Evolutionary conservation across 768 basidiomycete genomes (phyloP).

Genomic region (Calocera viscosa): DNA sequence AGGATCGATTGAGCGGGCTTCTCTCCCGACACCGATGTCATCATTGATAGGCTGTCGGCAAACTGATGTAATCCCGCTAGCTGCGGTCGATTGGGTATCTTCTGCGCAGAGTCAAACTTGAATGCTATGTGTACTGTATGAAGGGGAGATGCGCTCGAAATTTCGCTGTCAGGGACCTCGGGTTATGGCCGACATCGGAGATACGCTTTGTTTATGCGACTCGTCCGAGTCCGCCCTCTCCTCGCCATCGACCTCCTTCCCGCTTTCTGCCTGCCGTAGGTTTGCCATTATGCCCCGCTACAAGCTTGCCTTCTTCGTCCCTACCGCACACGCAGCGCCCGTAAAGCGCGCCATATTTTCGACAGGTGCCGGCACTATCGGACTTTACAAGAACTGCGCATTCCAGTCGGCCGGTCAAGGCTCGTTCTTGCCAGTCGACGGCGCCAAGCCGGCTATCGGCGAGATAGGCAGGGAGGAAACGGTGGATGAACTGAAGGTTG

Average conservation of each 20-base stretch:
- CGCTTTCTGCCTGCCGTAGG: too few relatives aligned
- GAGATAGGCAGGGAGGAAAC: slow-evolving; percentile 32
- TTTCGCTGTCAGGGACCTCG: neutral
- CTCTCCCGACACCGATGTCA: neutral
- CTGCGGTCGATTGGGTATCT: neutral
- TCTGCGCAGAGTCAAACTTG: neutral
- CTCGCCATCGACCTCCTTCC: neutral
- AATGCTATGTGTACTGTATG: too few relatives aligned
- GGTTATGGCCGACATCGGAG: neutral
- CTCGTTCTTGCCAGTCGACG: slow-evolving; percentile 36
- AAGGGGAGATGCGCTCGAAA: neutral
- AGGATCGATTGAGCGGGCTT: neutral
- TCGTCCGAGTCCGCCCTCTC: neutral
- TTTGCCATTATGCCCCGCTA: slow-evolving; percentile 22
- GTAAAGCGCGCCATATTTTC: slow-evolving; percentile 38
- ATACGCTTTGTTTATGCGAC: neutral
- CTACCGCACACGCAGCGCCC: slow-evolving; percentile 30
- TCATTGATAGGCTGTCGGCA: neutral
- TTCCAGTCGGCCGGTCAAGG: slow-evolving; percentile 44
- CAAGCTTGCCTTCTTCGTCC: slow-evolving; percentile 46
- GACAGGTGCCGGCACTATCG: slow-evolving; percentile 39
- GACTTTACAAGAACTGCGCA: slow-evolving; percentile 42
- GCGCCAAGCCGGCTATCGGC: slow-evolving; percentile 39
- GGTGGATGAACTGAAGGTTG: slow-evolving; percentile 45
- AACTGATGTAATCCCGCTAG: too few relatives aligned